Conservation (phyloP, 441 rosid genomes). For the Cnidoscolus chayamansa region DNA sequence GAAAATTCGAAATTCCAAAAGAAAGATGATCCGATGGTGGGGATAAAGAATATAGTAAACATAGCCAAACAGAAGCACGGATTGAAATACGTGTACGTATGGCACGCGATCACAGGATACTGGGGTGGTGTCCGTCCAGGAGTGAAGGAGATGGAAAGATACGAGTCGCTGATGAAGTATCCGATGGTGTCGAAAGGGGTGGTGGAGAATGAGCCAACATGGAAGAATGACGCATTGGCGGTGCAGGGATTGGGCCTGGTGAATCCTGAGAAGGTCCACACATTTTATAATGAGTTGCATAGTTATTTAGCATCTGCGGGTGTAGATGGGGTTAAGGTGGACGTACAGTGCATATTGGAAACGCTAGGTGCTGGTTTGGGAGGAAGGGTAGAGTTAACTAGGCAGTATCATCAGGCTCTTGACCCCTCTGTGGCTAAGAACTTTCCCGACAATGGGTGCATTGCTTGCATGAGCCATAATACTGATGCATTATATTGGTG, state of each 20-base stretch:
- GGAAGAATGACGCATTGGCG: constrained; percentile 62
- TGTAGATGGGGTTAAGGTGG: constrained; percentile 92
- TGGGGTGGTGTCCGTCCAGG: constrained; percentile 97
- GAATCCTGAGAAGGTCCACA: constrained; percentile 62
- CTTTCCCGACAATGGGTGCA: constrained; percentile 82
- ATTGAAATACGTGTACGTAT: constrained; percentile 73
- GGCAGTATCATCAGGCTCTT: constrained; percentile 85
- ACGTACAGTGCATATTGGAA: constrained; percentile 82
- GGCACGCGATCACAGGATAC: constrained; percentile 95
- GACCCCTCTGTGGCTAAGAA: constrained; percentile 73
- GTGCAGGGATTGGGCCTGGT: constrained; percentile 80
- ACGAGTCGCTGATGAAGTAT: constrained; percentile 65
- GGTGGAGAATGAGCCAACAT: constrained; percentile 65
- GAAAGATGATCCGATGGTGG: constrained; percentile 57
- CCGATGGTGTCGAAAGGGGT: constrained; percentile 69
- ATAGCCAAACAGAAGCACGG: constrained; percentile 62
- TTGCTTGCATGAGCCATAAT: constrained; percentile 94
- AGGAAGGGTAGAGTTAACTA: constrained; percentile 73
- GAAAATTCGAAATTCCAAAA: constrained; percentile 74
- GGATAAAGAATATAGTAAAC: constrained; percentile 64
- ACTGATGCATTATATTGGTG: constrained; percentile 92
- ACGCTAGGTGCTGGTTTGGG: constrained; percentile 86
- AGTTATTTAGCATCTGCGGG: constrained; percentile 75
- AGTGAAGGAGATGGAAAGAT: constrained; percentile 55
- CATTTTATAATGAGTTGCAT: constrained; percentile 72